Conservation (phyloP, 208 protist species). For the Trypanosoma boissoni region DNA sequence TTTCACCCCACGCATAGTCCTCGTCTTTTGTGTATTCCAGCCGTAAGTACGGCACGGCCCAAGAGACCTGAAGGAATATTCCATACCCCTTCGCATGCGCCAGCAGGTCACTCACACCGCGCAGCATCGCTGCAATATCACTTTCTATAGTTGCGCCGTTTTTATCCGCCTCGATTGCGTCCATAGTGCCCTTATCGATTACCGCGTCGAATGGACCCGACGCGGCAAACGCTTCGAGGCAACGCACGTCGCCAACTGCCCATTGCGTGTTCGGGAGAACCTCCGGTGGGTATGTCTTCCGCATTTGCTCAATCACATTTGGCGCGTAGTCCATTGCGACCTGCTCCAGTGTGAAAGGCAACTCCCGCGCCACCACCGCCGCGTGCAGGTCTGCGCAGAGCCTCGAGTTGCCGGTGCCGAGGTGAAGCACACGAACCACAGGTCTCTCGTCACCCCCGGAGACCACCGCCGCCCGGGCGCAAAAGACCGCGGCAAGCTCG, state of each 20-base stretch:
- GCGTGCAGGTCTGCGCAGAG: conserved; percentile 61
- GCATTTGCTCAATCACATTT: conserved; percentile 78
- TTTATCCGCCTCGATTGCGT: conserved; percentile 74
- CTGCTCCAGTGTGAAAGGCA: conserved; percentile 54
- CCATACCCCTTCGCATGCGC: conserved; percentile 32
- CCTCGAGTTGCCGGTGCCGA: conserved; percentile 78
- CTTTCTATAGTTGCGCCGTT: conserved; percentile 35
- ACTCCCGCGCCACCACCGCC: conserved; percentile 20
- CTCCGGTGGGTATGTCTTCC: conserved; percentile 35
- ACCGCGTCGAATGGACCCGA: conserved; percentile 76
- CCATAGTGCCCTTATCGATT: conserved; percentile 87
- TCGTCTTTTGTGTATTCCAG: conserved; percentile 60
- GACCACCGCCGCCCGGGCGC: conserved; percentile 1
- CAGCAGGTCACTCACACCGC: conserved; percentile 55
- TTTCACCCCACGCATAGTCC: conserved; percentile 57
- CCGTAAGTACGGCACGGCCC: conserved; percentile 75
- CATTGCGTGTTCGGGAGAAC: conserved; percentile 53
- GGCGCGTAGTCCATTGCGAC: conserved; percentile 81
- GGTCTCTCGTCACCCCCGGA: not conserved
- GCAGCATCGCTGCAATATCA: conserved; percentile 68
- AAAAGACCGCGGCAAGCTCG: conserved; percentile 38
- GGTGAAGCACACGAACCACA: conserved; percentile 60
- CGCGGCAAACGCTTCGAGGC: conserved; percentile 34
- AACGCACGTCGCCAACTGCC: conserved; percentile 74
- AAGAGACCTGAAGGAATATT: conserved; percentile 80